A percentile compares a stretch with the other conserved stretches of the same genome.
These are phyloP conservation scores for Aspergillus jensenii DNA, from an alignment of 2,329 filamentous ascomycete species.

Conservation along the genomic window DNA sequence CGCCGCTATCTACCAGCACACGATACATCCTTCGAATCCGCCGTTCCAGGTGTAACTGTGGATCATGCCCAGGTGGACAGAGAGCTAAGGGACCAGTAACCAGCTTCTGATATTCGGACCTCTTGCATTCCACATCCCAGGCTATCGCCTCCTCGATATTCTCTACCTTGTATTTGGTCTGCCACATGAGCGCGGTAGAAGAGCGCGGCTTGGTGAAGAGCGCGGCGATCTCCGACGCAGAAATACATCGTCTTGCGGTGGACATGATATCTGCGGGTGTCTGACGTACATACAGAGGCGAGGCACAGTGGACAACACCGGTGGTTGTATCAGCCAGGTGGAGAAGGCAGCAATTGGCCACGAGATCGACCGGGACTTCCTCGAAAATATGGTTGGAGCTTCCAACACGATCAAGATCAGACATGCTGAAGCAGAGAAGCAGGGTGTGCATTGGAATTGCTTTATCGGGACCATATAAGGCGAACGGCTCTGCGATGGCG, in stretches of 20 bases:
- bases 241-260: neutral
- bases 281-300: neutral
- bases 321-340: conserved; percentile 13
- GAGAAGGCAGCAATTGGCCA: conserved; percentile 15
- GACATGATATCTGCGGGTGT: neutral
- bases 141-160: neutral
- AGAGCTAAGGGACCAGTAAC: neutral
- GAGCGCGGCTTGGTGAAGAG: neutral
- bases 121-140: neutral
- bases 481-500: conserved; percentile 17
- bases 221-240: neutral
- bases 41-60: neutral
- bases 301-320: conserved; percentile 16
- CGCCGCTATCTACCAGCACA: neutral
- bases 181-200: neutral
- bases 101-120: neutral
- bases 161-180: neutral
- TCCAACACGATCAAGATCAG: neutral
- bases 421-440: neutral
- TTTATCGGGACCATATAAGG: conserved; percentile 16
- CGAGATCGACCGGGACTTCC: conserved; percentile 21
- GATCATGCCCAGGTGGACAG: neutral
- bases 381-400: conserved; percentile 6
- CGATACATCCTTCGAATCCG: conserved; percentile 1
- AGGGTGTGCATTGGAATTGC: conserved; percentile 12